These are phyloP conservation scores for Penicillium sp. DNA, from an alignment of 2,329 filamentous ascomycete genomes.

Conservation along the genomic window DNA sequence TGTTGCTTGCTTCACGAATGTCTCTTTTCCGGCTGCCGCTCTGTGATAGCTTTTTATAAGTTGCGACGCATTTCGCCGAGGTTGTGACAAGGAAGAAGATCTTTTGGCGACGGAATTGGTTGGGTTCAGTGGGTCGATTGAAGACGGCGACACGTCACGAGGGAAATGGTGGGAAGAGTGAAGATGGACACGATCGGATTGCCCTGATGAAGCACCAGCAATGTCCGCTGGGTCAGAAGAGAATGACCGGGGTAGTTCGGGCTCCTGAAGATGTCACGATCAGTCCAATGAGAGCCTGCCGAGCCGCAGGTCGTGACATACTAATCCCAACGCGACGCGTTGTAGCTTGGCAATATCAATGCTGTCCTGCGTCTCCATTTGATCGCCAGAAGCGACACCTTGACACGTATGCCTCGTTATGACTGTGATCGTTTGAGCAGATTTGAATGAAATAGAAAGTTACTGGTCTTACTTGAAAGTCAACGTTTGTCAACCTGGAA, in stretches of 20 bases:
- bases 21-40: conserved; percentile 13
- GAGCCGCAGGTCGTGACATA: conserved; percentile 30
- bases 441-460: too few species aligned
- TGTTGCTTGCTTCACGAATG: conserved; percentile 15
- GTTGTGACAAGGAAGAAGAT: background rate
- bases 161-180: conserved; percentile 2
- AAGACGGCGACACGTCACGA: conserved; percentile 6
- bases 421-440: too few species aligned
- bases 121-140: conserved; percentile 9
- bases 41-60: conserved; percentile 9
- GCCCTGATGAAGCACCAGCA: conserved; percentile 4
- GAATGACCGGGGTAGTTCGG: conserved; percentile 24
- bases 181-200: background rate
- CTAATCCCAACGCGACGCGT: conserved; percentile 37
- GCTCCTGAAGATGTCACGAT: conserved; percentile 26
- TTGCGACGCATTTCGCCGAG: conserved; percentile 17
- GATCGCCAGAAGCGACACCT: too few species aligned
- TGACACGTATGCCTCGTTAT: too few species aligned
- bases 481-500: background rate
- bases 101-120: conserved; percentile 6
- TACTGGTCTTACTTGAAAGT: too few species aligned
- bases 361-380: conserved; percentile 38
- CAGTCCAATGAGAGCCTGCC: conserved; percentile 24
- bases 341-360: conserved; percentile 37
- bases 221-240: conserved; percentile 8